Percentiles rank a stretch among this genome's conserved stretches.
These are phyloP conservation scores for Pisolithus marmoratus DNA, from an alignment of 768 basidiomycete species.

Conservation along the genomic window DNA sequence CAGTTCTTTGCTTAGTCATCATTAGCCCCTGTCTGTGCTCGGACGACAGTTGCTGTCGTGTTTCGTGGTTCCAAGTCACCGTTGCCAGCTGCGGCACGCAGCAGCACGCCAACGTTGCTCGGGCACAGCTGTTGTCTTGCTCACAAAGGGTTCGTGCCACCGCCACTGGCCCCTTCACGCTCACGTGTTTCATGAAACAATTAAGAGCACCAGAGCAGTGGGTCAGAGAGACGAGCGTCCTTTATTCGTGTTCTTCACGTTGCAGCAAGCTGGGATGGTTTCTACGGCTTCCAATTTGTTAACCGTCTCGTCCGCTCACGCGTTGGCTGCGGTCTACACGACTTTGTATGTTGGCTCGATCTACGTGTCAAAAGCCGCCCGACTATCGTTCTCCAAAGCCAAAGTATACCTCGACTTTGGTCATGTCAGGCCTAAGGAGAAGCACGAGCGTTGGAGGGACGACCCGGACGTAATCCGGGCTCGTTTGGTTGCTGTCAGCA, in stretches of 20 bases:
- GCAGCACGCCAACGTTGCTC: too few relatives aligned
- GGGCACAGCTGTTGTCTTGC: too few relatives aligned
- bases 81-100: background rate
- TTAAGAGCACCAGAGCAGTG: too few relatives aligned
- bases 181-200: too few relatives aligned
- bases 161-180: background rate
- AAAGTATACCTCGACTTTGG: conserved; percentile 20
- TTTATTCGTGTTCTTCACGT: background rate
- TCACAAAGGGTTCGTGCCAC: background rate
- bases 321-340: conserved; percentile 54
- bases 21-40: background rate
- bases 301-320: conserved; percentile 35
- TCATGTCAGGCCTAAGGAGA: conserved; percentile 26
- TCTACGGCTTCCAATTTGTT: background rate
- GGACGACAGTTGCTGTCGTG: too few relatives aligned
- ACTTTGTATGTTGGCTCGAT: conserved; percentile 76
- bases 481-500: conserved; percentile 60
- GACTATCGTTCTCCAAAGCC: conserved; percentile 44
- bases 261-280: background rate
- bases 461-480: conserved; percentile 83
- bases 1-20: conserved; percentile 41
- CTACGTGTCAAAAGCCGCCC: conserved; percentile 64
- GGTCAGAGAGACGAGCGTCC: too few relatives aligned
- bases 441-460: conserved; percentile 61
- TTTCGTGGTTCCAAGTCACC: background rate